phyloP scores from a whole-genome alignment of 1,139 yeast species.

The Tardiomyces depauwii region DNA sequence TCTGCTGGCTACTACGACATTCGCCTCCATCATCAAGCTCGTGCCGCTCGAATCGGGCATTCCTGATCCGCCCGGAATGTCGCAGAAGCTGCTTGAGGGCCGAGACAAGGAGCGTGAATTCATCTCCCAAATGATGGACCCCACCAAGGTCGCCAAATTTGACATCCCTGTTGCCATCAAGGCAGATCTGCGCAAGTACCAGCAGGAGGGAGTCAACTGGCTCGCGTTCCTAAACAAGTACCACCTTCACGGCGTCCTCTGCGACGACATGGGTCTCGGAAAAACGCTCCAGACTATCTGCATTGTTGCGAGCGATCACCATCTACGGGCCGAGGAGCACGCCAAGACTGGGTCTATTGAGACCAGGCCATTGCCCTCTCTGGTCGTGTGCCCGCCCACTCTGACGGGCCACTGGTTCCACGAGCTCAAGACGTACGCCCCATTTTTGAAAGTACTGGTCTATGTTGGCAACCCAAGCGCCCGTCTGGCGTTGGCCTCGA shows the following conservation, averaged over 20 bases:
- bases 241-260: slow-evolving; percentile 89
- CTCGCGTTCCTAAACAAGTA: slow-evolving; percentile 89
- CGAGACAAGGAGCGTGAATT: slow-evolving; percentile 93
- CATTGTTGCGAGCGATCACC: slow-evolving; percentile 93
- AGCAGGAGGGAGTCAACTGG: slow-evolving; percentile 99
- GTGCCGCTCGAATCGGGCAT: slow-evolving; percentile 98
- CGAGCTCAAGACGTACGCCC: slow-evolving; percentile 83
- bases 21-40: slow-evolving; percentile 89
- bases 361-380: slow-evolving; percentile 52
- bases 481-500: slow-evolving; percentile 45
- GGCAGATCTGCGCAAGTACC: slow-evolving; percentile 89
- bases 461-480: slow-evolving; percentile 90
- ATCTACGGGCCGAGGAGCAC: slow-evolving; percentile 50
- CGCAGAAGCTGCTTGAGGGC: slow-evolving; percentile 70
- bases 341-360: slow-evolving; percentile 3
- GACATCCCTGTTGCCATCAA: slow-evolving; percentile 83
- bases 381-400: slow-evolving; percentile 93
- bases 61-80: slow-evolving; percentile 91
- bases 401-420: slow-evolving; percentile 99
- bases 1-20: slow-evolving; percentile 84
- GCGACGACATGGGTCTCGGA: slow-evolving; percentile 99
- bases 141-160: slow-evolving; percentile 81
- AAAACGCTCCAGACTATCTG: slow-evolving; percentile 96
- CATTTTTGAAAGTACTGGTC: slow-evolving; percentile 69
- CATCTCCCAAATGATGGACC: slow-evolving; percentile 97